These are phyloP conservation scores for Blumeriella jaapii DNA, from an alignment of 2,329 filamentous ascomycete genomes.

Conservation along the genomic window DNA sequence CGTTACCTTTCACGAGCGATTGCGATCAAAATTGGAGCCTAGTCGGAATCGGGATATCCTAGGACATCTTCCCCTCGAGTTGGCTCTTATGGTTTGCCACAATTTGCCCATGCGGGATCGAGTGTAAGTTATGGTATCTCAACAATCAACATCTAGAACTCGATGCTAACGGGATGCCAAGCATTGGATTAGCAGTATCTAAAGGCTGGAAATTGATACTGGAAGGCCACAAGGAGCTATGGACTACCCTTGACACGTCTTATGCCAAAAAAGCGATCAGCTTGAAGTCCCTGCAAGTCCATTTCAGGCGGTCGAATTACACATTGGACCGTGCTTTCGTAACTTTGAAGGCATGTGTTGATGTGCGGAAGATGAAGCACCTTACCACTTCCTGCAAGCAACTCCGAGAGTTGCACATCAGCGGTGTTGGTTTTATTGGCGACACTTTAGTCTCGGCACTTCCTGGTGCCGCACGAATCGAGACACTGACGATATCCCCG, in stretches of 20 bases:
- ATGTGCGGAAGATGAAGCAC: slow-evolving; percentile 16
- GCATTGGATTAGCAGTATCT: slow-evolving; percentile 24
- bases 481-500: slow-evolving; percentile 12
- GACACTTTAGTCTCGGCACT: slow-evolving; percentile 18
- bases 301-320: slow-evolving; percentile 23
- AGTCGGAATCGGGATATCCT: slow-evolving; percentile 25
- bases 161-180: slow-evolving; percentile 4
- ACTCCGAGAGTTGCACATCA: slow-evolving; percentile 19
- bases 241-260: slow-evolving; percentile 24
- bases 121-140: slow-evolving; percentile 17
- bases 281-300: slow-evolving; percentile 17
- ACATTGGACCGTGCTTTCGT: slow-evolving; percentile 20
- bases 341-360: slow-evolving; percentile 14
- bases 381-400: slow-evolving; percentile 21
- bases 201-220: slow-evolving; percentile 24
- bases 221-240: slow-evolving; percentile 23
- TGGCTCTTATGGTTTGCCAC: slow-evolving; percentile 25
- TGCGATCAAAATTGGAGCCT: slow-evolving; percentile 18
- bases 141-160: background rate
- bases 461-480: slow-evolving; percentile 14
- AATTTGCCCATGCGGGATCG: slow-evolving; percentile 23
- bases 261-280: slow-evolving; percentile 11
- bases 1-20: slow-evolving; percentile 22
- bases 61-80: slow-evolving; percentile 25
- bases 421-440: slow-evolving; percentile 17